Base-by-base conservation (phyloP, 2,329 filamentous ascomycete genomes). In the Colletotrichum sp. region DNA sequence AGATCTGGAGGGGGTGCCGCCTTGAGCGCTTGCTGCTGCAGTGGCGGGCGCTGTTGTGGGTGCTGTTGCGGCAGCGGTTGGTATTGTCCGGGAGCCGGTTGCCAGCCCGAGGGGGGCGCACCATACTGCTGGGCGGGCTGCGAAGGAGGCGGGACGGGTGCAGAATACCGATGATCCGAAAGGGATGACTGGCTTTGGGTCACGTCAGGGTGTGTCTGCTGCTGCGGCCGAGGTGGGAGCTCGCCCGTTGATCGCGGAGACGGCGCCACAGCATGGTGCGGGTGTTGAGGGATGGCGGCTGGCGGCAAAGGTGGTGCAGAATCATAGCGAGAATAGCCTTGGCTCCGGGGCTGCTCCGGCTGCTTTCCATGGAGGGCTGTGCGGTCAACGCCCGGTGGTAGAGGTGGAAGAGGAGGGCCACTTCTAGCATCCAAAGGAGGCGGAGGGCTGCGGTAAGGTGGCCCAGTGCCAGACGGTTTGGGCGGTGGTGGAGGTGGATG, bases 401-500 rank as follows among this genome's bases (percentile, higher is more conserved):
- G 72, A 8, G 82, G 81, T 15, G 83, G 81, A 3, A 82, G 78
- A 66, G 82, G 82, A 65, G 82, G 80, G 3, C 80, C 80, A 64
- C 79, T 79, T 32, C 64, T 75, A 13, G 34, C 57, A 34, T 66
- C 68, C 60, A 36, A 65, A 74, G 27, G 77, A 39, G 16, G 78
- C 69, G 77, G 80, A 70, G 77, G 82, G 59, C 77, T 74, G 11
- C 82, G 79, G 63, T 81, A 81, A n/a, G 81, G 78, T 30, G 84
- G 83, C 55, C 84, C 82, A 9, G 84, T 82, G 77, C 82, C 76
- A 72, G 79, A 77, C 77, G 86, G 80, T 84, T 93, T 93, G 1
- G 91, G 92, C 0, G 92, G 90, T 2, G 89, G 89, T 6, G 87
- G 87, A 0, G 89, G 89, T 5, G 88, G 86, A 12, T 84, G 84